phyloP scores from a whole-genome alignment of 768 basidiomycete genomes.

The Boletus tylopilopsis region DNA sequence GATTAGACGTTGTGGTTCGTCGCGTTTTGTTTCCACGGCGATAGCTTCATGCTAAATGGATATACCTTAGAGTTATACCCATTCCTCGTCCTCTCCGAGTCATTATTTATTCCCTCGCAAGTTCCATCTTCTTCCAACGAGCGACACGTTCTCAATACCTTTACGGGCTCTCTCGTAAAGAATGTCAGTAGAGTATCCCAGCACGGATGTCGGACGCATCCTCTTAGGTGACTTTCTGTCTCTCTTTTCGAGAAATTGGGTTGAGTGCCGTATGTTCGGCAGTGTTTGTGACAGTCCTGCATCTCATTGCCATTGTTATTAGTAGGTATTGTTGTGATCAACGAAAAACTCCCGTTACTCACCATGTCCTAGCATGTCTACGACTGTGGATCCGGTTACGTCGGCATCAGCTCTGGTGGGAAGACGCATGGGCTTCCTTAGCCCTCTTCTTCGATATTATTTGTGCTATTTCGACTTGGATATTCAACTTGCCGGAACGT shows the following conservation, averaged over 20 bases:
- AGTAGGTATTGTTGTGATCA: too few species aligned
- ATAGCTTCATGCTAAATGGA: too few species aligned
- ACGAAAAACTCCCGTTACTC: too few species aligned
- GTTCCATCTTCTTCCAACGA: too few species aligned
- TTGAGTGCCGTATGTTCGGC: background rate
- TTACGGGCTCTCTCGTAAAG: too few species aligned
- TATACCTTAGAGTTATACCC: too few species aligned
- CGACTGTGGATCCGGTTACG: constrained; percentile 9
- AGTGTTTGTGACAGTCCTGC: constrained; percentile 12
- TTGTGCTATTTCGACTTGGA: constrained; percentile 9
- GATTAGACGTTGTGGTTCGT: too few species aligned
- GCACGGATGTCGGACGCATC: background rate
- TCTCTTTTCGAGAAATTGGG: background rate
- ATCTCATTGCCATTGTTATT: background rate
- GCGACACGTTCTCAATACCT: too few species aligned
- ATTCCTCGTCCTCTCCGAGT: too few species aligned
- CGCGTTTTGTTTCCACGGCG: too few species aligned
- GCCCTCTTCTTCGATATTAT: constrained; percentile 3
- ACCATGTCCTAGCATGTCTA: background rate
- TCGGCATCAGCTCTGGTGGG: constrained; percentile 12
- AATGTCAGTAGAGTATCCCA: too few species aligned
- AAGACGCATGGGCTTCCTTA: constrained; percentile 9
- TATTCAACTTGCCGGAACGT: constrained; percentile 1
- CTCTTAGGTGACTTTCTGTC: background rate
- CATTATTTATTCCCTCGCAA: too few species aligned